Evolutionary conservation across 2,329 filamentous ascomycete genomes (phyloP).

Genomic region (Diplodia intermedia): DNA sequence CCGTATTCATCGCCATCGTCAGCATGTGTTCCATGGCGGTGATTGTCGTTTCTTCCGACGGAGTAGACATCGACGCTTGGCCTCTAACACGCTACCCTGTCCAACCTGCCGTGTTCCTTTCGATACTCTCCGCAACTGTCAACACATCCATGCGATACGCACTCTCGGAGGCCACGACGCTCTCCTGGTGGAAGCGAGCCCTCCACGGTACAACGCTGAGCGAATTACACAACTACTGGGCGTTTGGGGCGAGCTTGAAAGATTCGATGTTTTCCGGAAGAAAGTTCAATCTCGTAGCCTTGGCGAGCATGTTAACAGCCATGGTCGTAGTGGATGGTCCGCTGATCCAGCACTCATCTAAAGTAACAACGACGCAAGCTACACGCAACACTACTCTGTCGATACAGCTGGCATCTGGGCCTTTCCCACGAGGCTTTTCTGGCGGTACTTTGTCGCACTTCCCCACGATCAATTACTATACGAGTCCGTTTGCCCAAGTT

Average conservation of each 20-base stretch:
- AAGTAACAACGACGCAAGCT: background rate
- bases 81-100: background rate
- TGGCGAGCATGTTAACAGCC: slow-evolving; percentile 11
- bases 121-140: background rate
- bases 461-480: background rate
- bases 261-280: background rate
- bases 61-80: slow-evolving; percentile 10
- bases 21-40: background rate
- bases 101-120: slow-evolving; percentile 5
- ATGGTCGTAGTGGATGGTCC: background rate
- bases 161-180: background rate
- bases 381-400: background rate
- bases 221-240: slow-evolving; percentile 3
- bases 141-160: slow-evolving; percentile 2
- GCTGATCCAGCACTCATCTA: slow-evolving; percentile 7
- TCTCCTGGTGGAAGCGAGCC: slow-evolving; percentile 10
- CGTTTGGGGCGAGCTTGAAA: background rate
- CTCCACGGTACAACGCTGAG: background rate
- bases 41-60: background rate
- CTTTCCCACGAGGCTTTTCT: background rate
- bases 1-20: too few relatives aligned
- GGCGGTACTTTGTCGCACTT: background rate
- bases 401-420: background rate
- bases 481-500: background rate
- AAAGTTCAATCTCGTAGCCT: slow-evolving; percentile 6